A percentile compares a stretch with the other conserved stretches of the same genome.
These are phyloP conservation scores for Arabidopsis hybrid DNA, from an alignment of 441 rosid genomes.

Conservation along the genomic window DNA sequence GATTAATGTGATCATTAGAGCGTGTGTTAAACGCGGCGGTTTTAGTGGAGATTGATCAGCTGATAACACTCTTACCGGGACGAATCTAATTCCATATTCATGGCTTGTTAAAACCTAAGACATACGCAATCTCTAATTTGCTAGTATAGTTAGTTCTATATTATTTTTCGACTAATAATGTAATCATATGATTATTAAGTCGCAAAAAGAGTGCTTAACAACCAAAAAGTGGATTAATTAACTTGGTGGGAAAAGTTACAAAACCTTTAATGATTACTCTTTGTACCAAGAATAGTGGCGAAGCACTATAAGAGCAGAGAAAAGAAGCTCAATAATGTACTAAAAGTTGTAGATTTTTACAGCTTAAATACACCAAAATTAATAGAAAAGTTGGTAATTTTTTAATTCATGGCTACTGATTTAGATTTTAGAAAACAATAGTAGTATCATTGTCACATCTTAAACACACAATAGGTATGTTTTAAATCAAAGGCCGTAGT, in stretches of 20 bases:
- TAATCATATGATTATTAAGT: not conserved
- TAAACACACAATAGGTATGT: too few species aligned
- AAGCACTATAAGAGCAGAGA: conserved; percentile 8
- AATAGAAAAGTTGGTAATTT: not conserved
- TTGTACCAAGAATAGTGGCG: conserved; percentile 31
- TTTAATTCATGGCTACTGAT: not conserved
- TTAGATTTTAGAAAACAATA: not conserved
- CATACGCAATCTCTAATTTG: not conserved
- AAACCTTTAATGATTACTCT: conserved; percentile 25
- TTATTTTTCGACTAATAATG: not conserved
- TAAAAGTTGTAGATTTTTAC: not conserved
- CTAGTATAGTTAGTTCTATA: not conserved
- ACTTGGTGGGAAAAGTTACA: conserved; percentile 18
- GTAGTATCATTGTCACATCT: too few species aligned
- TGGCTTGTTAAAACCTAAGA: not conserved
- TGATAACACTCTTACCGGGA: not conserved
- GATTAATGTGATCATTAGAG: conserved; percentile 14
- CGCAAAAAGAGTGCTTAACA: conserved; percentile 13
- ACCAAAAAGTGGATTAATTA: conserved; percentile 30
- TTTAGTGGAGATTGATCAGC: not conserved
- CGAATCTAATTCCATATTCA: not conserved
- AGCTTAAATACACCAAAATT: not conserved
- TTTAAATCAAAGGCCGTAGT: too few species aligned
- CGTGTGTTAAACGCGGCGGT: not conserved
- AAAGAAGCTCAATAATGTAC: not conserved